Base-by-base conservation (phyloP, 2,329 filamentous ascomycete species). In the Neocucurbitaria cava region DNA sequence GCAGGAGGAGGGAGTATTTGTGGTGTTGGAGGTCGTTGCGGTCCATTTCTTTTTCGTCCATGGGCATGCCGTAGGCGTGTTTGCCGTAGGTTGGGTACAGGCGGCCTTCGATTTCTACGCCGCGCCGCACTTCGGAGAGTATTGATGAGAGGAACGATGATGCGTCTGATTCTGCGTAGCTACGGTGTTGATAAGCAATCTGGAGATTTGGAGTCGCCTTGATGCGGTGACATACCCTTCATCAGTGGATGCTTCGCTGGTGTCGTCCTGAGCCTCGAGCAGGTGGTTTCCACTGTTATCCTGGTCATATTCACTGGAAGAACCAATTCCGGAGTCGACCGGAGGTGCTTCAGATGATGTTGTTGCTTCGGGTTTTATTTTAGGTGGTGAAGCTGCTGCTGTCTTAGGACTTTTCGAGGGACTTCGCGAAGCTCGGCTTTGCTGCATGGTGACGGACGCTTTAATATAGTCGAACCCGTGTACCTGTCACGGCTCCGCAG, bases 31-130 rank as follows among this genome's bases (percentile, higher is more conserved):
- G 54, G 41, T 68, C 64, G 17, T 65, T 64, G 35, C 64, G 59
- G 31, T 67, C 62, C 10, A 43, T 33, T 48, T 68, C 65, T 39
- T 64, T 64, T 31, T 67, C 60, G 20, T 68, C 65, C 42, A 65
- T 68, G n/a, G 65, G 64, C 65, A 68, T 68, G 36, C 63, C 65
- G 21, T 66, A 66, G 0, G 52, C 61, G 47, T 62, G 63, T 44
- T 64, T 66, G 33, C 61, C 61, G 18, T 66, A 65, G 15, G 59
- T 54, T 0, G 65, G 56, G 44, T 66, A 67, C 4, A 61, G 23
- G 1, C 65, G 56, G 11, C 62, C 65, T 42, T 63, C 63, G 13
- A 63, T 62, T 18, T 61, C 61, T 15, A 66, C 56, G 15, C 65
- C 65, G 15, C 61, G 56, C 13, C 62, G 47, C 7, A 68, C 59